A percentile compares a stretch with the other conserved stretches of the same genome.
Evolutionary conservation across 2,329 filamentous ascomycete species (phyloP).

Genomic region (Botrytis cinerea): DNA sequence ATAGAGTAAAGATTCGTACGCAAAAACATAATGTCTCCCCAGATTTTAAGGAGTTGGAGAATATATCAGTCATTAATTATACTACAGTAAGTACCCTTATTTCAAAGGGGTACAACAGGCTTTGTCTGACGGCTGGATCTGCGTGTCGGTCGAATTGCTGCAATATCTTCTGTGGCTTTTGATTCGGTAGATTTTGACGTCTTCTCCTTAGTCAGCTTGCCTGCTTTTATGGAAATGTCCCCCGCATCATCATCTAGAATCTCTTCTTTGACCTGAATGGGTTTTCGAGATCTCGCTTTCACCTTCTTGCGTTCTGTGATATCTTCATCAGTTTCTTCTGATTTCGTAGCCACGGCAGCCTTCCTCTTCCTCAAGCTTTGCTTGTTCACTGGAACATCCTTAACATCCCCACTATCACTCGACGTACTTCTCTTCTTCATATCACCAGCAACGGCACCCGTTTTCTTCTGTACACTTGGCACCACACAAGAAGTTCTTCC

Average conservation of each 20-base stretch:
- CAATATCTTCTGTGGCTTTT: constrained; percentile 10
- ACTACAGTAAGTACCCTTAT: not conserved
- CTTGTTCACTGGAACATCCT: constrained; percentile 12
- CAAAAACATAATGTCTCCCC: not conserved
- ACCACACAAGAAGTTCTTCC: constrained; percentile 90
- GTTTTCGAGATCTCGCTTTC: not conserved
- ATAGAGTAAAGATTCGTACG: not conserved
- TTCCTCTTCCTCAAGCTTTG: constrained; percentile 20
- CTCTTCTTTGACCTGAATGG: not conserved
- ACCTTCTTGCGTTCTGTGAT: not conserved
- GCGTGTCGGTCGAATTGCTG: not conserved
- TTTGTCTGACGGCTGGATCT: not conserved
- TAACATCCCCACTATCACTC: constrained; percentile 46
- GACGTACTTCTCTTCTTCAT: constrained; percentile 40
- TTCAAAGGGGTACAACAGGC: not conserved
- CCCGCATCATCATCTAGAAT: not conserved
- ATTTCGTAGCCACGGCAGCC: not conserved
- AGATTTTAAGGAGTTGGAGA: not conserved
- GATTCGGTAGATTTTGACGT: constrained; percentile 25
- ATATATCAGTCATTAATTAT: not conserved
- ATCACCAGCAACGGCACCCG: constrained; percentile 37
- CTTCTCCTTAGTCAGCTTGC: constrained; percentile 15
- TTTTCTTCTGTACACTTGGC: constrained; percentile 82
- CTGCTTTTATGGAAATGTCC: not conserved
- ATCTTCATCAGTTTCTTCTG: constrained; percentile 5